Percentiles rank a stretch among this genome's conserved stretches.
These are phyloP conservation scores for Rhizopogon vinicolor DNA, from an alignment of 768 basidiomycete species.

Conservation along the genomic window DNA sequence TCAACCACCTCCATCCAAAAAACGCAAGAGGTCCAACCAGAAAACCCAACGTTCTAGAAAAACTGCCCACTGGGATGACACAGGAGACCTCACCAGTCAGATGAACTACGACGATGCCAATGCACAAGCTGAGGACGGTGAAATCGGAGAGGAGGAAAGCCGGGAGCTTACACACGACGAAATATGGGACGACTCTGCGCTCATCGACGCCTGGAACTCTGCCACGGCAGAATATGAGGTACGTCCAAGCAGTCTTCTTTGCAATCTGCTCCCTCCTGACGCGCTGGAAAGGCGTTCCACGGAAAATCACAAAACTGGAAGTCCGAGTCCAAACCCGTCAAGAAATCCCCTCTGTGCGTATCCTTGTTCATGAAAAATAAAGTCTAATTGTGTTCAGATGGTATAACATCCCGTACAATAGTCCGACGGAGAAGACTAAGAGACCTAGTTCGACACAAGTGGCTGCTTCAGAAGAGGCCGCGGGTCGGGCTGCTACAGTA, in stretches of 20 bases:
- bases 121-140: slow-evolving; percentile 24
- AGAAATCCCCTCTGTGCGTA: slow-evolving; percentile 71
- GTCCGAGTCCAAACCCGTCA: slow-evolving; percentile 43
- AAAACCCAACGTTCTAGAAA: slow-evolving; percentile 16
- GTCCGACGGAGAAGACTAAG: slow-evolving; percentile 12
- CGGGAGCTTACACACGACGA: slow-evolving; percentile 66
- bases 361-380: background rate
- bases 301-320: slow-evolving; percentile 72
- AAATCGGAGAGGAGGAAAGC: slow-evolving; percentile 45
- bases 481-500: background rate
- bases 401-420: slow-evolving; percentile 59
- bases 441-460: slow-evolving; percentile 11
- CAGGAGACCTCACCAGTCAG: slow-evolving; percentile 17
- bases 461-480: slow-evolving; percentile 4
- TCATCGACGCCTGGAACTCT: slow-evolving; percentile 82
- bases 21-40: slow-evolving; percentile 34
- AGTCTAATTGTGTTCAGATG: slow-evolving; percentile 43
- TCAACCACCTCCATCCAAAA: slow-evolving; percentile 44
- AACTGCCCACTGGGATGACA: slow-evolving; percentile 43
- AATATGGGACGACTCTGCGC: slow-evolving; percentile 83
- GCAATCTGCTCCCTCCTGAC: background rate
- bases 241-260: slow-evolving; percentile 6
- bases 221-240: slow-evolving; percentile 80
- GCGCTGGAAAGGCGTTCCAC: slow-evolving; percentile 45
- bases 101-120: slow-evolving; percentile 24